These are phyloP conservation scores for Zygnema cylindricum DNA, from an alignment of 139 green algal species.

Conservation along the genomic window DNA sequence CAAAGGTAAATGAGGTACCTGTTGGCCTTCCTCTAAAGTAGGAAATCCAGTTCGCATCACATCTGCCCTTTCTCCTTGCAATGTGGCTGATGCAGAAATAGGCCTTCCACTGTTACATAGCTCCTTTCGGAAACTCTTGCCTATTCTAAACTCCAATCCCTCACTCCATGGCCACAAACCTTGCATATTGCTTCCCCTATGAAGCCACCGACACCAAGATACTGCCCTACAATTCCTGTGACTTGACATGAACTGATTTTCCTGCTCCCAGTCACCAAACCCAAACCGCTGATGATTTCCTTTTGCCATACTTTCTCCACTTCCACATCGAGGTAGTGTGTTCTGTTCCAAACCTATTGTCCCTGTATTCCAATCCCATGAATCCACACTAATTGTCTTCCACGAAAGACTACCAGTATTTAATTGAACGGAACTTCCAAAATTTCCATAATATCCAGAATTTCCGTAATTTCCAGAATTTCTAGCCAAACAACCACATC, in stretches of 20 bases:
- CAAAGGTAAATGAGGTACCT: not conserved
- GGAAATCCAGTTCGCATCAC: not conserved
- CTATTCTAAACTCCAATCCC: not conserved
- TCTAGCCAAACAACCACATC: not conserved
- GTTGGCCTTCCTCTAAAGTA: not conserved
- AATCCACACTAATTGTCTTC: not conserved
- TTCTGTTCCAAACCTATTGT: not conserved
- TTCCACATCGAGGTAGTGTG: not conserved
- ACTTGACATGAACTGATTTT: not conserved
- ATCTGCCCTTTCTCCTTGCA: not conserved
- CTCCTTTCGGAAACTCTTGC: not conserved
- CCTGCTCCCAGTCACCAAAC: not conserved
- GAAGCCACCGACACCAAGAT: not conserved
- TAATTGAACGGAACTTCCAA: no score
- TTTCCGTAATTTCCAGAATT: not conserved
- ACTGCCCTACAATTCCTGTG: not conserved
- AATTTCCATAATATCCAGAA: not conserved
- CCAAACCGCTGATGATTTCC: not conserved
- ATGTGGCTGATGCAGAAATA: not conserved
- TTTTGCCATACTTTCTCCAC: not conserved
- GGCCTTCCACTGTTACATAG: not conserved
- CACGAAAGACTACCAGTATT: no score
- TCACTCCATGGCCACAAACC: not conserved
- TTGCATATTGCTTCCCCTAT: not conserved
- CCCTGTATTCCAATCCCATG: not conserved